These are phyloP conservation scores for Candida stauntonica DNA, from an alignment of 805 yeast genomes.

Conservation along the genomic window DNA sequence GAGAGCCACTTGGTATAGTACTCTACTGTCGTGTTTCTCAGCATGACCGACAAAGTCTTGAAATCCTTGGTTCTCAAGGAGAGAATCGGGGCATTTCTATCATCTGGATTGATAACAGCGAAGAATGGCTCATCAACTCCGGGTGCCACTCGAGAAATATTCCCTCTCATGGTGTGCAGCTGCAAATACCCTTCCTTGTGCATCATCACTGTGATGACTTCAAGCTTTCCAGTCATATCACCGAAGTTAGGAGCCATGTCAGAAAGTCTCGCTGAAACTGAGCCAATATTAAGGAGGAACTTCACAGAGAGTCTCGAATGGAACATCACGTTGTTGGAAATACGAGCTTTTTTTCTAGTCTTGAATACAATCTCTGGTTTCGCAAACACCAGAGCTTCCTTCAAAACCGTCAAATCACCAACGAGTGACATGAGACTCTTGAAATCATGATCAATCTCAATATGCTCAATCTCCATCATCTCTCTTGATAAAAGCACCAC, in stretches of 20 bases:
- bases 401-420: slow-evolving; percentile 4
- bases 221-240: slow-evolving; percentile 20
- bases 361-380: slow-evolving; percentile 21
- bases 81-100: slow-evolving; percentile 36
- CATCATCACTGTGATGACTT: slow-evolving; percentile 10
- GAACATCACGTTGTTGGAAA: slow-evolving; percentile 17
- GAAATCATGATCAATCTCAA: slow-evolving; percentile 28
- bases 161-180: slow-evolving; percentile 15
- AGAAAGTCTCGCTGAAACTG: slow-evolving; percentile 13
- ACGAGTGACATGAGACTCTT: slow-evolving; percentile 26
- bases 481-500: slow-evolving; percentile 17
- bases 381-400: slow-evolving; percentile 11
- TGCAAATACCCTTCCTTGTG: slow-evolving; percentile 20
- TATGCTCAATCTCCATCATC: slow-evolving; percentile 19
- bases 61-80: slow-evolving; percentile 35
- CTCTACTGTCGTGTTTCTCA: slow-evolving; percentile 46
- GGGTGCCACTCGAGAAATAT: slow-evolving; percentile 9
- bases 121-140: slow-evolving; percentile 29
- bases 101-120: slow-evolving; percentile 31
- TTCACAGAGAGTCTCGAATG: slow-evolving; percentile 20
- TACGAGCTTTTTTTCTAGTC: slow-evolving; percentile 23
- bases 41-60: slow-evolving; percentile 36
- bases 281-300: slow-evolving; percentile 9
- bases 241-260: slow-evolving; percentile 32
- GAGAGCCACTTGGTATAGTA: slow-evolving; percentile 60